Base-by-base conservation (phyloP, 2,329 filamentous ascomycete species). In the Pseudofabraea citricarpa region DNA sequence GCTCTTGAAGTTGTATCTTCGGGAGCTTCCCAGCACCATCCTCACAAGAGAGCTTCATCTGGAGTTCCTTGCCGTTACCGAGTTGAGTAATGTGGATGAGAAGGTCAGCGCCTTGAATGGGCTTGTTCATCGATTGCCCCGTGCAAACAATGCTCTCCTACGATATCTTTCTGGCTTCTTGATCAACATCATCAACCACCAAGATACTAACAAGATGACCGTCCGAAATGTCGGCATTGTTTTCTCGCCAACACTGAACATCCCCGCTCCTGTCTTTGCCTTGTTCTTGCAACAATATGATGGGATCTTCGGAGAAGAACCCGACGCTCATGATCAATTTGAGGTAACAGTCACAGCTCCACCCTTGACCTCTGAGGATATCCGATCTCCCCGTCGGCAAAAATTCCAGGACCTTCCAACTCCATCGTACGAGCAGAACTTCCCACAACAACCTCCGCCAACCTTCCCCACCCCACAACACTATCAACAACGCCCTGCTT, bases 151-250 rank as follows among this genome's bases (percentile, higher is more conserved):
- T 36, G 83, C 87, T 3, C 71, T 98, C 33, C 73, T 98, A 29
- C 83, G 85, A 56, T 90, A 94, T 50, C 71, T 98, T 43, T 87
- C 91, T 37, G 81, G 86, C 3, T 96, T 95, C 67, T 68, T 98
- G 56, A 88, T 95, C 60, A 85, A 86, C 58, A 91, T 98, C 56
- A 89, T 96, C 59, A 90, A 93, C 64, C 90, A 96, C 56, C 75
- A 89, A 6, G 83, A 87, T 55, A 73, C 85, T 49, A 98, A 98
- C 71, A 97, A 96, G 73, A 98, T 98, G 93, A 96, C 87, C 9
- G 87, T 96, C 41, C 83, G 91, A 53, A 98, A 98, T 59, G 88
- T 98, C 43, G 91, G 93, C 51, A 97, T 98, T 56, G 91, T 98
- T 44, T 98, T 98, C 64, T 95, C 93, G 13, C 93, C 93, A 1